Evolutionary conservation across 2,329 filamentous ascomycete species (phyloP).

Genomic region (Exophiala oligosperma): DNA sequence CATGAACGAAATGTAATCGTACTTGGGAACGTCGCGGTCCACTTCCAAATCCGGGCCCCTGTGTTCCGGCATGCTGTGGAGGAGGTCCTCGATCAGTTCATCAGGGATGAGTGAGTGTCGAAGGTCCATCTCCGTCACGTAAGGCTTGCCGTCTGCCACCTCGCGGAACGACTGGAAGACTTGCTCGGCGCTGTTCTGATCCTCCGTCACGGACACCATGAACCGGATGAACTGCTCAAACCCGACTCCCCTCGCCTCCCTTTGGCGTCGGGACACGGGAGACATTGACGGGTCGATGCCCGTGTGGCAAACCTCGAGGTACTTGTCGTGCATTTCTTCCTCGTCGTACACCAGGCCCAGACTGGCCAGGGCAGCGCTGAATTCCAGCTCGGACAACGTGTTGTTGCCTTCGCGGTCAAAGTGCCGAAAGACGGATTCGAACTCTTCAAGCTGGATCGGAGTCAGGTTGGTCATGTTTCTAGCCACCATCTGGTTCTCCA

Average conservation of each 20-base stretch:
- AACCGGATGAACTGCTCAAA: constrained; percentile 99
- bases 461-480: constrained; percentile 98
- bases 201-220: constrained; percentile 98
- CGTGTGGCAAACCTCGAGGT: constrained; percentile 70
- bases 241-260: constrained; percentile 63
- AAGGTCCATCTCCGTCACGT: constrained; percentile 96
- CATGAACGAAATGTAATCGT: constrained; percentile 97
- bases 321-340: constrained; percentile 96
- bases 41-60: constrained; percentile 81
- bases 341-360: constrained; percentile 95
- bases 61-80: constrained; percentile 82
- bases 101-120: constrained; percentile 93
- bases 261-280: constrained; percentile 27
- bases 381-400: constrained; percentile 87
- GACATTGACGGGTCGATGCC: constrained; percentile 40
- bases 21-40: constrained; percentile 82
- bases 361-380: constrained; percentile 92
- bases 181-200: constrained; percentile 97
- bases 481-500: constrained; percentile 98
- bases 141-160: constrained; percentile 97
- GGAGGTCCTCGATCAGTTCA: constrained; percentile 90
- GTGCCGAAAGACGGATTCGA: constrained; percentile 96
- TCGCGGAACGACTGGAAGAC: constrained; percentile 98
- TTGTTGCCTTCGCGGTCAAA: constrained; percentile 95
- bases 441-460: constrained; percentile 96